Evolutionary conservation across 2,329 filamentous ascomycete genomes (phyloP).

Genomic region (Aspergillus nomiae): DNA sequence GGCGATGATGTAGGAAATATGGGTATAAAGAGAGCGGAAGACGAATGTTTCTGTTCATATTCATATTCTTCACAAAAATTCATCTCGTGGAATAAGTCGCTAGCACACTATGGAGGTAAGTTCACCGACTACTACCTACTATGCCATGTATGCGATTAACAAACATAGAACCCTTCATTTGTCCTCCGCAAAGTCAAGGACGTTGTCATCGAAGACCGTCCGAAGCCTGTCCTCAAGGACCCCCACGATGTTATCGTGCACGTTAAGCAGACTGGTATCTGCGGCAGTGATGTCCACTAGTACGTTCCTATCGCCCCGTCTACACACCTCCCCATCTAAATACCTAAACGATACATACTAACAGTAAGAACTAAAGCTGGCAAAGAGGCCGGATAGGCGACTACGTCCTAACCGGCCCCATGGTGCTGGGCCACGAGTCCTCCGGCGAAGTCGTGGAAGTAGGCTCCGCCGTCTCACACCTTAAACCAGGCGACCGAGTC

Average conservation of each 20-base stretch:
- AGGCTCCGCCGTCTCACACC: slow-evolving; percentile 7
- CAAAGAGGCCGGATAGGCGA: background rate
- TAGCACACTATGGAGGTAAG: no score
- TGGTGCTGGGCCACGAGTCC: background rate
- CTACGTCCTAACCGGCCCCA: background rate
- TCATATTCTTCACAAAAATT: no score
- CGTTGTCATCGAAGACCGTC: slow-evolving; percentile 49
- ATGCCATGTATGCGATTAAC: no score
- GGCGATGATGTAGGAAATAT: no score
- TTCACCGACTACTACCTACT: no score
- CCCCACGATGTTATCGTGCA: slow-evolving; percentile 46
- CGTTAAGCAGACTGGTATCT: slow-evolving; percentile 50
- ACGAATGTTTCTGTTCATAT: no score
- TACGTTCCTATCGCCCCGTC: background rate
- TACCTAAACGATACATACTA: background rate
- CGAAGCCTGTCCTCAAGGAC: slow-evolving; percentile 39
- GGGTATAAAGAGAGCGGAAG: no score
- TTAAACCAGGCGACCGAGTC: slow-evolving; percentile 70
- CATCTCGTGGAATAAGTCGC: no score
- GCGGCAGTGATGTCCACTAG: slow-evolving; percentile 42
- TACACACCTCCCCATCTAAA: no score
- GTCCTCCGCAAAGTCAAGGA: slow-evolving; percentile 50
- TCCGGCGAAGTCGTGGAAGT: background rate
- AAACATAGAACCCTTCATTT: slow-evolving; percentile 37
- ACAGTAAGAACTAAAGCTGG: background rate